Evolutionary conservation across 1,139 yeast genomes (phyloP).

Genomic region (Blastobotrys aristatus): DNA sequence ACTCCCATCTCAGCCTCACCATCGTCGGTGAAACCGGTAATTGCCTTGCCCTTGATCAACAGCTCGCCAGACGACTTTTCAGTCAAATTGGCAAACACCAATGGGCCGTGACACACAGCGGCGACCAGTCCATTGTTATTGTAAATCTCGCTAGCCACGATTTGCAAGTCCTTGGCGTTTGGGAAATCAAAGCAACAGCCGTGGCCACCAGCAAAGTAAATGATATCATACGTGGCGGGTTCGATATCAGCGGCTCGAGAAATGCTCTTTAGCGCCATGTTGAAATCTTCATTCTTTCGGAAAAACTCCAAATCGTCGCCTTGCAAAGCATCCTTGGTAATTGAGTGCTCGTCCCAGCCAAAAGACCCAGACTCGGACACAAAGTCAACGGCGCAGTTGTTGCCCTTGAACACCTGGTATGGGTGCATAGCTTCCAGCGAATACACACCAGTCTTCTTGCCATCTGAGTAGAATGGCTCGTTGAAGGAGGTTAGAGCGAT

Average conservation of each 20-base stretch:
- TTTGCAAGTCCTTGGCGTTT: conserved; percentile 44
- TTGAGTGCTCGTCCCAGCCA: conserved; percentile 53
- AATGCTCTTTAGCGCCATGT: conserved; percentile 32
- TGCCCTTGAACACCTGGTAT: conserved; percentile 41
- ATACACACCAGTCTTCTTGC: conserved; percentile 52
- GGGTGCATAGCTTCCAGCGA: conserved; percentile 57
- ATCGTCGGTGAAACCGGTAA: conserved; percentile 56
- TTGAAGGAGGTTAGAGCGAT: conserved; percentile 49
- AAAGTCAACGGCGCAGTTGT: conserved; percentile 50
- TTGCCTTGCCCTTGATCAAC: conserved; percentile 47
- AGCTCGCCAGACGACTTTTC: conserved; percentile 42
- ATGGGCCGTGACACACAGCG: conserved; percentile 68
- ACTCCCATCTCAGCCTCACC: conserved; percentile 47
- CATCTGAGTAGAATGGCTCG: conserved; percentile 51
- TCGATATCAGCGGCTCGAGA: conserved; percentile 23
- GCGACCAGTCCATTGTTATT: conserved; percentile 50
- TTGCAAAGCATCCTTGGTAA: conserved; percentile 37
- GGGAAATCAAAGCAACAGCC: conserved; percentile 58
- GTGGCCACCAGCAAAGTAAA: conserved; percentile 61
- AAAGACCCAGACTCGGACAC: conserved; percentile 54
- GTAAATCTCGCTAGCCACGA: conserved; percentile 44
- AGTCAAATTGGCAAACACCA: conserved; percentile 45
- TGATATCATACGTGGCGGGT: conserved; percentile 46
- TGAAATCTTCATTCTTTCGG: conserved; percentile 39
- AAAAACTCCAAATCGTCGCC: conserved; percentile 42